Conservation (phyloP, 2,329 filamentous ascomycete species). For the Fusarium brachygibbosum region DNA sequence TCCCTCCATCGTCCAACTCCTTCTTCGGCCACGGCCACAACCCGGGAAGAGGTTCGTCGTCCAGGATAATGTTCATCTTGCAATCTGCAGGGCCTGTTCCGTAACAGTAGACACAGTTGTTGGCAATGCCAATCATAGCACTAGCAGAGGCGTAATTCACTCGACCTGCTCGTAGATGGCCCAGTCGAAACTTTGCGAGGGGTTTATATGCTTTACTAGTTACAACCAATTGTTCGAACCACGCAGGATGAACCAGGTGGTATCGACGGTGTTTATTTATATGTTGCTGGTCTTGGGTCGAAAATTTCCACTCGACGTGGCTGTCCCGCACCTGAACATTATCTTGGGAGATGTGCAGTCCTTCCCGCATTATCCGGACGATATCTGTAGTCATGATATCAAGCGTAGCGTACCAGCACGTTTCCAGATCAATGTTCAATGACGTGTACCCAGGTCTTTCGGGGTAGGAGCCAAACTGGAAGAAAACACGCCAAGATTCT, state of each 20-base stretch:
- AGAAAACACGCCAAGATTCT: too few species aligned
- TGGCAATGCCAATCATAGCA: background rate
- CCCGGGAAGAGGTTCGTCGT: background rate
- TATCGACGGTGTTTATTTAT: too few species aligned
- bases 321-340: background rate
- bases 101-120: background rate
- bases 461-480: too few species aligned
- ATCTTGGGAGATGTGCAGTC: background rate
- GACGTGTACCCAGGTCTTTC: too few species aligned
- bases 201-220: too few species aligned
- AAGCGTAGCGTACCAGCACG: too few species aligned
- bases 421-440: too few species aligned
- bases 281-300: too few species aligned
- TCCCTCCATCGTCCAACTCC: rapidly evolving
- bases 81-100: too few species aligned
- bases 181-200: background rate
- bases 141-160: rapidly evolving
- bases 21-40: conserved; percentile 12
- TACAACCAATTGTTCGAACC: too few species aligned
- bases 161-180: background rate
- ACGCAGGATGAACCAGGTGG: too few species aligned
- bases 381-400: background rate
- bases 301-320: background rate
- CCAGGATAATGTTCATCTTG: background rate
- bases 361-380: background rate